phyloP scores from a whole-genome alignment of 306 rosid genomes.

The Erythrophleum fordii region DNA sequence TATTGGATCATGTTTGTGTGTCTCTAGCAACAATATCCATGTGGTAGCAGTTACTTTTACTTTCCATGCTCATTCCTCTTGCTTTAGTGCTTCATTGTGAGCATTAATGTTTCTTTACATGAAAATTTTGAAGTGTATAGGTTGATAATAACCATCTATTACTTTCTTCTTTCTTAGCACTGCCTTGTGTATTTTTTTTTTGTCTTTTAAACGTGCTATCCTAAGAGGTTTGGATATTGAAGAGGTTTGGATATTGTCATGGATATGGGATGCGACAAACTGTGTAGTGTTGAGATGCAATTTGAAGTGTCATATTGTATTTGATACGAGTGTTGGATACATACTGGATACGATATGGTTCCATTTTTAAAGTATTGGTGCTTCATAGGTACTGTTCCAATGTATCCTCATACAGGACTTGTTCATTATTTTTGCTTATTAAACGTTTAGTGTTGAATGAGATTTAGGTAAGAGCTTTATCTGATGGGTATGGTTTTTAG shows the following conservation, averaged over 20 bases:
- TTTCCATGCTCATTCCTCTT: background rate
- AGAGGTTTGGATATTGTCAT: background rate
- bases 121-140: background rate
- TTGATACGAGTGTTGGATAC: background rate
- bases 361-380: background rate
- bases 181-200: background rate
- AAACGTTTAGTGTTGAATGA: background rate
- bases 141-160: conserved; percentile 13
- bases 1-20: background rate
- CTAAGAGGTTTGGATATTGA: background rate
- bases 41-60: conserved; percentile 22
- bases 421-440: background rate
- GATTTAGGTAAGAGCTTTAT: conserved; percentile 20
- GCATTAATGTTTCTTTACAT: background rate
- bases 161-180: background rate
- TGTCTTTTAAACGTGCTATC: background rate
- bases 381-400: background rate
- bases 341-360: background rate
- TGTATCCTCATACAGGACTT: background rate
- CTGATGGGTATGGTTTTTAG: conserved; percentile 11
- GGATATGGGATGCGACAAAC: background rate
- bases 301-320: background rate
- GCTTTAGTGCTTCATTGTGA: background rate
- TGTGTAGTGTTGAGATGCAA: background rate
- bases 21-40: conserved; percentile 20